Conservation (phyloP, 1,284 basidiomycete species). For the Pyrrhoderma noxium region DNA sequence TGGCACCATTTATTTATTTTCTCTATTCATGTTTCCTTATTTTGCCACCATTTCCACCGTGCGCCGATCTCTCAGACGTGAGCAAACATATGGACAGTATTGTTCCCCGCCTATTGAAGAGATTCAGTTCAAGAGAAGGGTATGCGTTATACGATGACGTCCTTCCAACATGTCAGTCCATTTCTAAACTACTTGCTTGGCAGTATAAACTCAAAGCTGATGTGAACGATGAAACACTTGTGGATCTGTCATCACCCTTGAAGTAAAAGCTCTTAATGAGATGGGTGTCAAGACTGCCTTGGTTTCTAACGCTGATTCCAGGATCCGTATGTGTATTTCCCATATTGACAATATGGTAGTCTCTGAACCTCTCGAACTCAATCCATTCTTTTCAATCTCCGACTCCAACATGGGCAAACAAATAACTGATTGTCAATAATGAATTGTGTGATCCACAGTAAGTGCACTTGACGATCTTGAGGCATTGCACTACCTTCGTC, state of each 20-base stretch:
- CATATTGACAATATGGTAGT: no score
- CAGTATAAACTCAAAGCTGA: no score
- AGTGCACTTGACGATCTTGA: constrained; percentile 52
- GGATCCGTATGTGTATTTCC: constrained; percentile 19
- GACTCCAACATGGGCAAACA: no score
- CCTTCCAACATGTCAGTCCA: constrained; percentile 47
- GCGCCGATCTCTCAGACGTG: constrained; percentile 35
- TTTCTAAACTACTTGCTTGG: no score
- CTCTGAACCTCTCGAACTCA: no score
- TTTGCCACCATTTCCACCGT: background rate
- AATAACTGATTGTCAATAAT: no score
- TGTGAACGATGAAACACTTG: no score
- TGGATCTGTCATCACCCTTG: no score
- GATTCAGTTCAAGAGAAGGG: constrained; percentile 63
- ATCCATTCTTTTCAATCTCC: no score
- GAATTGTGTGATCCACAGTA: no score
- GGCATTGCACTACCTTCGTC: constrained; percentile 40
- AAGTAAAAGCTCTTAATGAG: constrained; percentile 42
- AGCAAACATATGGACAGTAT: constrained; percentile 44
- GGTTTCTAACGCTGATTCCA: constrained; percentile 29
- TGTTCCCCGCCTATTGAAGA: constrained; percentile 46
- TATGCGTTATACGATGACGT: constrained; percentile 62
- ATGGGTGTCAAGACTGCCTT: constrained; percentile 47
- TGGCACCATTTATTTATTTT: no score
- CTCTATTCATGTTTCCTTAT: no score